Conservation (phyloP, 2,329 filamentous ascomycete species). For the Pseudocercospora macadamiae region DNA sequence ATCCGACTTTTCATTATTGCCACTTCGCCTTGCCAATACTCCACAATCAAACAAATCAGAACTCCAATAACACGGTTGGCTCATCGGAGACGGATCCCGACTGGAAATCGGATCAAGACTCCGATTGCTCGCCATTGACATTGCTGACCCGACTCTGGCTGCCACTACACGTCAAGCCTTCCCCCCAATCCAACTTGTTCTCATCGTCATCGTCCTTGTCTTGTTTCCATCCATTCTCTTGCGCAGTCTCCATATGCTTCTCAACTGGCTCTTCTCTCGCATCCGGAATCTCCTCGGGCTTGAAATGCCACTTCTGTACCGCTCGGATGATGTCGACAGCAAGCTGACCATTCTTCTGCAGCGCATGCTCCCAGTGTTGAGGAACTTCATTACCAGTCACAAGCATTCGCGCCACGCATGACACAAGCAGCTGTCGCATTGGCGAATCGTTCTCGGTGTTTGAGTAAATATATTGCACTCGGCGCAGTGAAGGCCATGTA, state of each 20-base stretch:
- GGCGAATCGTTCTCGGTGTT: constrained; percentile 37
- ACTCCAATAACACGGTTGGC: too few relatives aligned
- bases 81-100: too few relatives aligned
- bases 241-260: constrained; percentile 40
- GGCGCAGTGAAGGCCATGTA: constrained; percentile 55
- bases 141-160: constrained; percentile 18
- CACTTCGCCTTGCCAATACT: too few relatives aligned
- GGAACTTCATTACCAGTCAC: constrained; percentile 55
- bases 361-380: constrained; percentile 57
- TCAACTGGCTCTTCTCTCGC: constrained; percentile 49
- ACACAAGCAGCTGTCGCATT: constrained; percentile 46
- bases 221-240: constrained; percentile 40
- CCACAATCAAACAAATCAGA: too few relatives aligned
- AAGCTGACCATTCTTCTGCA: constrained; percentile 58
- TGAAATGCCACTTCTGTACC: constrained; percentile 59
- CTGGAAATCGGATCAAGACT: neutral
- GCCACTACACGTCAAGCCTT: constrained; percentile 22
- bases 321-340: constrained; percentile 58
- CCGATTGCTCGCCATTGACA: constrained; percentile 8
- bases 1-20: too few relatives aligned
- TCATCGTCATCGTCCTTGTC: constrained; percentile 28
- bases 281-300: constrained; percentile 53
- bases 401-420: constrained; percentile 53
- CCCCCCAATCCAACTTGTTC: constrained; percentile 29
- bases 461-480: constrained; percentile 51